Conservation (phyloP, 169 alveolate genomes). For the Plasmodium malariae region DNA sequence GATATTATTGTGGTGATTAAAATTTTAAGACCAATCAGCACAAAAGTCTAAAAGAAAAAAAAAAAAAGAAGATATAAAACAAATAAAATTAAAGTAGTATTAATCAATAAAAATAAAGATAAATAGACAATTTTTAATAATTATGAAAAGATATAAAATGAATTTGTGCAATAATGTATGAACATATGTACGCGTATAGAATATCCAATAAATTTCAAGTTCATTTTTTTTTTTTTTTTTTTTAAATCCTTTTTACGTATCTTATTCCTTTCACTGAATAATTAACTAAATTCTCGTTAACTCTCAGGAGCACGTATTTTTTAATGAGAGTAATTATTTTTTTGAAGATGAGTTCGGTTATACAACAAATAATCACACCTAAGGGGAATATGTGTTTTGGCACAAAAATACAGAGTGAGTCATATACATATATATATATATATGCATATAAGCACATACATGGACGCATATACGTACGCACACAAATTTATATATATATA, state of each 20-base stretch:
- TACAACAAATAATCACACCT: constrained; percentile 57
- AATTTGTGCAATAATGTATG: not conserved
- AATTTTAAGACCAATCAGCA: constrained; percentile 25
- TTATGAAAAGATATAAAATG: not conserved
- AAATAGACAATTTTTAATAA: not conserved
- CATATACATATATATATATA: too few relatives aligned
- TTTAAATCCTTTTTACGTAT: constrained; percentile 33
- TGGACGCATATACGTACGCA: not conserved
- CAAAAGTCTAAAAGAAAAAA: constrained; percentile 28
- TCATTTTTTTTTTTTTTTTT: constrained; percentile 7
- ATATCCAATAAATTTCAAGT: not conserved
- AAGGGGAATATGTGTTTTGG: not conserved
- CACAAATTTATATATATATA: not conserved
- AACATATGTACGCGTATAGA: not conserved
- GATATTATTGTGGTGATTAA: constrained; percentile 47
- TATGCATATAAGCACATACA: not conserved
- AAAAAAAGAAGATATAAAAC: constrained; percentile 11
- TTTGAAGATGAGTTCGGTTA: constrained; percentile 43
- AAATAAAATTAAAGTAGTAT: not conserved
- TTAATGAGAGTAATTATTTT: constrained; percentile 28
- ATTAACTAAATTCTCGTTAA: constrained; percentile 27
- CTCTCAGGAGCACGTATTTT: constrained; percentile 1
- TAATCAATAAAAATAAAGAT: not conserved
- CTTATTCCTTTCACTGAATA: constrained; percentile 59
- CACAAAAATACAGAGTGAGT: not conserved